Conservation (phyloP, 306 rosid species). For the Argentina anserina region DNA sequence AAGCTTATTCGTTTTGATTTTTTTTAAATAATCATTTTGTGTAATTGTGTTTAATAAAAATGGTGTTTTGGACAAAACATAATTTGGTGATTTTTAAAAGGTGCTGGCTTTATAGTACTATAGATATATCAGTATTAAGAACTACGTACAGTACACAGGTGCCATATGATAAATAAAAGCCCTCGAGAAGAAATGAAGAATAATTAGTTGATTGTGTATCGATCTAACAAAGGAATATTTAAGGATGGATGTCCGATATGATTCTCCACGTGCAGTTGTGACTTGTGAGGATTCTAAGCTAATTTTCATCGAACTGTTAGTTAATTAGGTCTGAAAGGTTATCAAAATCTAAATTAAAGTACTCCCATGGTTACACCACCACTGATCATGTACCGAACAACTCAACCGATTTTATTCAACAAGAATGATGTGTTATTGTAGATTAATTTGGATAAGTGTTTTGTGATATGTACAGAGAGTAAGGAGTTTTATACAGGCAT, state of each 20-base stretch:
- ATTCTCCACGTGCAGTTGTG: constrained; percentile 43
- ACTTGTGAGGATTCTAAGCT: constrained; percentile 33
- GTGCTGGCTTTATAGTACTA: too few relatives aligned
- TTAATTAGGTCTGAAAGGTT: constrained; percentile 54
- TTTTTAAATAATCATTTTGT: too few relatives aligned
- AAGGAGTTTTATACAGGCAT: neutral
- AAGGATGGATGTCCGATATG: constrained; percentile 9
- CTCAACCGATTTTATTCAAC: neutral
- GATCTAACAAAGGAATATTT: neutral
- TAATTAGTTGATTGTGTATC: neutral
- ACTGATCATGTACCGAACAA: neutral
- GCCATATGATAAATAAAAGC: neutral
- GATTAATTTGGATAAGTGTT: neutral
- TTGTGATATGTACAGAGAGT: neutral
- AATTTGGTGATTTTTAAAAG: too few relatives aligned
- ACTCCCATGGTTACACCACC: neutral
- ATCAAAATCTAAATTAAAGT: constrained; percentile 36
- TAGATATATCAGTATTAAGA: neutral
- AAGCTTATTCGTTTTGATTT: too few relatives aligned
- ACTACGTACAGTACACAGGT: neutral
- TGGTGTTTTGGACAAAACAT: too few relatives aligned
- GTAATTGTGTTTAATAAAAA: too few relatives aligned
- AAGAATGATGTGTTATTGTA: neutral
- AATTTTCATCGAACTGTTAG: constrained; percentile 16
- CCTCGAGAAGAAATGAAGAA: neutral